Percentiles rank a stretch among this genome's conserved stretches.
These are phyloP conservation scores for Suillus weaverae DNA, from an alignment of 768 basidiomycete genomes.

Conservation along the genomic window DNA sequence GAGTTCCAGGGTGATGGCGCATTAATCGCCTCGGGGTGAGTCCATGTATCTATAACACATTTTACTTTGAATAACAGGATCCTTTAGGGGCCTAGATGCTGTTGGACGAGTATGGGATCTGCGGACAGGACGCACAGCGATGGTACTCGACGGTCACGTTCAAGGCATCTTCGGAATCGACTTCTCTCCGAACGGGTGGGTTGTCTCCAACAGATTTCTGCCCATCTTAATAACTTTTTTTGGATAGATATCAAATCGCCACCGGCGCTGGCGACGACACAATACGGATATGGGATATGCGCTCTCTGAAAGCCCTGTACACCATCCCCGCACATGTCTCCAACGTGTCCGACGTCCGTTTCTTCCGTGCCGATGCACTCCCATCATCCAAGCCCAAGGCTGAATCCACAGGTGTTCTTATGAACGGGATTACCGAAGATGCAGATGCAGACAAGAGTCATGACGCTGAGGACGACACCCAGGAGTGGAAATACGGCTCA, in stretches of 20 bases:
- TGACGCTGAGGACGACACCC: constrained; percentile 30
- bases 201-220: constrained; percentile 9
- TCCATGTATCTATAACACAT: constrained; percentile 22
- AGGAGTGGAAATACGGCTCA: constrained; percentile 80
- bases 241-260: constrained; percentile 87
- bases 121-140: constrained; percentile 91
- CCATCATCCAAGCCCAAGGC: constrained; percentile 42
- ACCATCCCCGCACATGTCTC: constrained; percentile 96
- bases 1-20: constrained; percentile 96
- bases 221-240: background rate
- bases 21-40: constrained; percentile 86
- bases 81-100: constrained; percentile 84
- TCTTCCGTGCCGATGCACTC: constrained; percentile 72
- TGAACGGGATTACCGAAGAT: constrained; percentile 45
- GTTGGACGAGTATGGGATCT: constrained; percentile 98
- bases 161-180: constrained; percentile 88
- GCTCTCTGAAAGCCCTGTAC: constrained; percentile 87
- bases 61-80: background rate
- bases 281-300: constrained; percentile 98
- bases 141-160: constrained; percentile 97
- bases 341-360: constrained; percentile 93
- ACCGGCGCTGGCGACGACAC: constrained; percentile 98
- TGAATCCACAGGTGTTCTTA: constrained; percentile 45
- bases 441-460: constrained; percentile 30
- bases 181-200: constrained; percentile 95